Percentiles rank a stretch among this genome's conserved stretches.
Conservation (phyloP, 2,329 filamentous ascomycete genomes). For the Botrytis aclada region DNA sequence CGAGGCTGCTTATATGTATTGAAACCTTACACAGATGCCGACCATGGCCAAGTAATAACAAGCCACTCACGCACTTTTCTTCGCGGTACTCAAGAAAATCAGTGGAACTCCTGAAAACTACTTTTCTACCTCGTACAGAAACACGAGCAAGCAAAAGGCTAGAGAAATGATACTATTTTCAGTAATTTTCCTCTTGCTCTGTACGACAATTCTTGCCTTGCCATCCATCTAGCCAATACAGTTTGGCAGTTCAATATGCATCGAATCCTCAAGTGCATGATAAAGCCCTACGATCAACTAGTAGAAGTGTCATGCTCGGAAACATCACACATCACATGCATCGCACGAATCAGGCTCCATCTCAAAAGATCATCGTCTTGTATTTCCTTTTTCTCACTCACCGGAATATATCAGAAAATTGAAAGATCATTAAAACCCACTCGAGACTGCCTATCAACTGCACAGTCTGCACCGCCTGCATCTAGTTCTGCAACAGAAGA, state of each 20-base stretch:
- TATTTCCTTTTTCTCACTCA: background rate
- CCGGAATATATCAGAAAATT: background rate
- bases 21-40: background rate
- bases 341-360: constrained; percentile 4
- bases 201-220: background rate
- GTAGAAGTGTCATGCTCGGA: background rate
- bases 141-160: background rate
- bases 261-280: background rate
- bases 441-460: background rate
- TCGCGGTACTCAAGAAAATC: background rate
- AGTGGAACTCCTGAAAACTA: background rate
- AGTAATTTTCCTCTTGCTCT: background rate
- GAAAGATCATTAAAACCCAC: background rate
- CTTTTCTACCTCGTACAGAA: background rate
- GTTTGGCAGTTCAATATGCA: background rate
- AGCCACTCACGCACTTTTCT: background rate
- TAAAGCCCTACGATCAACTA: background rate
- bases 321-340: background rate
- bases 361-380: background rate
- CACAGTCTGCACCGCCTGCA: background rate
- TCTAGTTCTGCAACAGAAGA: constrained; percentile 3
- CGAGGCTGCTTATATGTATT: background rate
- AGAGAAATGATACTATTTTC: background rate
- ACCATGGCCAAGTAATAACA: background rate
- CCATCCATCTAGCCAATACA: background rate